Evolutionary conservation across 2,329 filamentous ascomycete species (phyloP).

Genomic region (Cytospora leucostoma): DNA sequence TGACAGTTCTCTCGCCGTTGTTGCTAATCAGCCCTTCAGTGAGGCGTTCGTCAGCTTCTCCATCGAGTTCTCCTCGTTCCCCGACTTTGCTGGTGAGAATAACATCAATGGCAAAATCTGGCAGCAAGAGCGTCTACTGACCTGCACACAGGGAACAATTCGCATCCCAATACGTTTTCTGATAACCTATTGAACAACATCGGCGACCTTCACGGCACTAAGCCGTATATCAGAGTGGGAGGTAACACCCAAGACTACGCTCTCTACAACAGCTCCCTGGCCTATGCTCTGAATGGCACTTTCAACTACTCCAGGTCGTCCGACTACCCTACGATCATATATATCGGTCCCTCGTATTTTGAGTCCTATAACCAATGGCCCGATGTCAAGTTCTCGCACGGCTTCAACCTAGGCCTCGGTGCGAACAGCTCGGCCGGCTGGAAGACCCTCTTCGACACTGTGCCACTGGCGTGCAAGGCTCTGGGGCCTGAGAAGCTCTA

Average conservation of each 20-base stretch:
- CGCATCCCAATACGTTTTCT: constrained; percentile 60
- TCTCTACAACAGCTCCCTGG: constrained; percentile 57
- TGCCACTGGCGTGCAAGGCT: constrained; percentile 58
- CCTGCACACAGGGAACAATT: constrained; percentile 54
- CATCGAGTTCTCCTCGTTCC: constrained; percentile 45
- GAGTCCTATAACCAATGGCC: constrained; percentile 63
- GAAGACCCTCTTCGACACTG: constrained; percentile 55
- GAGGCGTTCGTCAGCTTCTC: constrained; percentile 45
- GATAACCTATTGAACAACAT: constrained; percentile 61
- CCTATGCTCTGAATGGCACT: constrained; percentile 53
- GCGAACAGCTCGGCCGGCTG: constrained; percentile 53
- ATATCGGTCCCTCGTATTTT: constrained; percentile 63
- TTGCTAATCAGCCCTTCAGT: constrained; percentile 36
- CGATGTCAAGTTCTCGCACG: constrained; percentile 58
- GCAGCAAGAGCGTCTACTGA: constrained; percentile 50
- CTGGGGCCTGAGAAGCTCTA: constrained; percentile 53
- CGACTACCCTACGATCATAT: constrained; percentile 63
- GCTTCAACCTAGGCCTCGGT: constrained; percentile 60
- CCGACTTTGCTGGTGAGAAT: constrained; percentile 35
- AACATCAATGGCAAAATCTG: not conserved
- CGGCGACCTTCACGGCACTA: constrained; percentile 53
- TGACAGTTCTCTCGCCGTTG: constrained; percentile 21
- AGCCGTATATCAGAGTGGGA: constrained; percentile 63
- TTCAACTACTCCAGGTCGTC: constrained; percentile 50
- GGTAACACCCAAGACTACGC: constrained; percentile 70